Conservation (phyloP, 23 red algal genomes). For the Gracilaria gracilis region DNA sequence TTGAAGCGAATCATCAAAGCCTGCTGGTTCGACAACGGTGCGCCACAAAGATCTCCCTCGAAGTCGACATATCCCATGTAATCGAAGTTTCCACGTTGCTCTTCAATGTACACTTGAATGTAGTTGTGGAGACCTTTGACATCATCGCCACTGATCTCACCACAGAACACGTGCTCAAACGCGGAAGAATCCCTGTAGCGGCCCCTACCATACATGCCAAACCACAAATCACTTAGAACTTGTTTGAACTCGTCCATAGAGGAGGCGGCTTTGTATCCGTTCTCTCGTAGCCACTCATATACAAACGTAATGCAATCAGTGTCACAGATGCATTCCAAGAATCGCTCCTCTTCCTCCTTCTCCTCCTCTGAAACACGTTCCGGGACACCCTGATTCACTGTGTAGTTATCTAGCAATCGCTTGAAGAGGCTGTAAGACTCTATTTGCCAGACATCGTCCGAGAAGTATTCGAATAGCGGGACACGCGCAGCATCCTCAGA, state of each 20-base stretch:
- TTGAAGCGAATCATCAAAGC: slow-evolving; percentile 67
- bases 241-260: slow-evolving; percentile 38
- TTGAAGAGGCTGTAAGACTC: slow-evolving; percentile 58
- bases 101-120: slow-evolving; percentile 70
- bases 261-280: neutral
- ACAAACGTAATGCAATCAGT: slow-evolving; percentile 49
- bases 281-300: neutral
- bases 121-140: slow-evolving; percentile 84
- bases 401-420: slow-evolving; percentile 73
- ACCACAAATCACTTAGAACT: slow-evolving; percentile 63
- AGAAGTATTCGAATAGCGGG: slow-evolving; percentile 67
- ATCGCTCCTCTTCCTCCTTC: slow-evolving; percentile 48
- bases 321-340: slow-evolving; percentile 50
- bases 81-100: slow-evolving; percentile 61
- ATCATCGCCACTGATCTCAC: slow-evolving; percentile 68
- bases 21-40: slow-evolving; percentile 31
- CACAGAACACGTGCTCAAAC: slow-evolving; percentile 82
- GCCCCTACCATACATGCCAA: slow-evolving; percentile 43
- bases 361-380: slow-evolving; percentile 56
- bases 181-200: slow-evolving; percentile 38
- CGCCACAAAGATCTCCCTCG: slow-evolving; percentile 37
- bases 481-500: slow-evolving; percentile 52
- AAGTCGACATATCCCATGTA: slow-evolving; percentile 75
- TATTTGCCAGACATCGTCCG: slow-evolving; percentile 51
- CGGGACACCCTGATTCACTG: slow-evolving; percentile 52